Base-by-base conservation (phyloP, 805 yeast species). In the Debaryomyces castellii region DNA sequence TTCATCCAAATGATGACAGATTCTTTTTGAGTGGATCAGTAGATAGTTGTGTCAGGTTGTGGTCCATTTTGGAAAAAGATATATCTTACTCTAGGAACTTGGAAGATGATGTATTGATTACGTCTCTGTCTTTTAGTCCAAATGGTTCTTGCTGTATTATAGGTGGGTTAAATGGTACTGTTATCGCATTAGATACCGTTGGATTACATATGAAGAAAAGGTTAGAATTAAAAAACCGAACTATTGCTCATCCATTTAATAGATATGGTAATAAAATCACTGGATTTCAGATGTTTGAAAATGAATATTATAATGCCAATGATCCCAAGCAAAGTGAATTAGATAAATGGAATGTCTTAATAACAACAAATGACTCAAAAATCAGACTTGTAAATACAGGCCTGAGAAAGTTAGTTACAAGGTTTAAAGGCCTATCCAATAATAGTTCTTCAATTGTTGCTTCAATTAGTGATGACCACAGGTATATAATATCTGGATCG, bases 1-100 rank as follows among this genome's bases (percentile, higher is more conserved):
- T 91, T 62, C 96, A 88, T 57, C 95, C 94, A 1, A 69, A 69
- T 1, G 97, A 91, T 64, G 97, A 91, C 59, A 66, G 97, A 20
- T 91, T 91, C 59, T 89, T 91, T 61, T 61, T 86, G 2, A 83
- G 90, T 51, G 92, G 96, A 5, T 85, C 92, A 42, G 68, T 90
- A 50, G 96, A 89, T 57, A 84, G 85, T 47, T 72, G 78, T 18
- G 74, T 88, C 14, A 67, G 95, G 45, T 62, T 91, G n/a, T 89
- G 96, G 95, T 85, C 92, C 1, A 83, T 91, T 22, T 71, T 90
- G 39, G 97, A 91, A 46, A 73, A 76, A 30, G 77, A 77, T 38
- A 83, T 86, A 4, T 74, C 84, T 7, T 86, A 68, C 58, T 53
- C 52, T 12, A 60, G 51, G 28, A 74, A 80, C 51, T 73, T 77